Evolutionary conservation across 2,329 filamentous ascomycete genomes (phyloP).

Genomic region (Leptographium radiaticola): DNA sequence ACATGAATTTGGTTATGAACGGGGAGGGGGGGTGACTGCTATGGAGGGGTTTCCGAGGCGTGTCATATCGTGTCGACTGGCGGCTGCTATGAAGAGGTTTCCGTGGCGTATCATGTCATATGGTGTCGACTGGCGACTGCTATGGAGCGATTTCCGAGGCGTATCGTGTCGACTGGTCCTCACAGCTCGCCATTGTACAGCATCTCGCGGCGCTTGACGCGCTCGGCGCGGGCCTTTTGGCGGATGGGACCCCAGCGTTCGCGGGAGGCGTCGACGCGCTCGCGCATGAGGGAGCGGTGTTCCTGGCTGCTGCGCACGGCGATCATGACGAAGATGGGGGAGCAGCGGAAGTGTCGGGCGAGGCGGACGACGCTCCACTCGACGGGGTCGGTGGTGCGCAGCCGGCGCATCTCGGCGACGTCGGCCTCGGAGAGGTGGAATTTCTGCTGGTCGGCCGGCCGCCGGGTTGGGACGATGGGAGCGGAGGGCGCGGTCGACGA

Average conservation of each 20-base stretch:
- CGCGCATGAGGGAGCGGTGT: conserved; percentile 33
- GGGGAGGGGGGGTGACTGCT: background rate
- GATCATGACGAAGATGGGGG: conserved; percentile 43
- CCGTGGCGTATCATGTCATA: too few species aligned
- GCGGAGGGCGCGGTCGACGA: conserved; percentile 9
- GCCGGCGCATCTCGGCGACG: conserved; percentile 45
- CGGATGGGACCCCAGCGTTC: conserved; percentile 45
- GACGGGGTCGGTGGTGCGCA: conserved; percentile 39
- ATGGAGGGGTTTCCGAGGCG: too few species aligned
- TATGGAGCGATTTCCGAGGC: too few species aligned
- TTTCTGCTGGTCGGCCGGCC: background rate
- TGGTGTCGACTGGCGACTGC: too few species aligned
- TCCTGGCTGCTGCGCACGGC: conserved; percentile 35
- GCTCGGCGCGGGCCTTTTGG: conserved; percentile 40
- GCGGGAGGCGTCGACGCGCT: conserved; percentile 33
- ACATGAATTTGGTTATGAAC: background rate
- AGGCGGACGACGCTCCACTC: conserved; percentile 41
- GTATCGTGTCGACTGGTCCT: too few species aligned
- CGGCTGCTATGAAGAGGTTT: too few species aligned
- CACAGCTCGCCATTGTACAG: conserved; percentile 32
- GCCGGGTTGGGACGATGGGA: conserved; percentile 6
- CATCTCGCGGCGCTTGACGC: conserved; percentile 38
- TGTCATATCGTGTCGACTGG: too few species aligned
- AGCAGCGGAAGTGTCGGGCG: conserved; percentile 42
- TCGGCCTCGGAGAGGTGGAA: conserved; percentile 43